Base-by-base conservation (phyloP, 2,329 filamentous ascomycete species). In the Drechslerella dactyloides region DNA sequence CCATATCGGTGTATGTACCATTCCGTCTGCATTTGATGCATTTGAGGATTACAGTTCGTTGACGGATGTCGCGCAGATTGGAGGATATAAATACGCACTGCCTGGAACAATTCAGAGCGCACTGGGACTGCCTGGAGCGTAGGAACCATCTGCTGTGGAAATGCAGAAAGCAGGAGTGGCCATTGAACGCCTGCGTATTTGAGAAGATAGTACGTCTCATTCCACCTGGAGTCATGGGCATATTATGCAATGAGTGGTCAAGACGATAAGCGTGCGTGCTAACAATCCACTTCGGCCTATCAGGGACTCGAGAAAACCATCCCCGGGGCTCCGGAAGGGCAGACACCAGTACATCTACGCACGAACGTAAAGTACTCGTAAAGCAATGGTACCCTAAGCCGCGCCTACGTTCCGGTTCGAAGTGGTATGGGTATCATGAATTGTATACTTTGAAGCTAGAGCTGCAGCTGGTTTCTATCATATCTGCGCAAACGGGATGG, bases 101-200 rank as follows among this genome's bases (percentile, higher is more conserved):
- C 82, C 83, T 99, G 64, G 85, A 89, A 74, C 86, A 96, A 81
- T 99, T 99, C 85, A 89, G 91, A 77, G 86, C 86, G 78, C 94
- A 99, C 83, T 99, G 93, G 92, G 85, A 91, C 78, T 99, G 94
- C 79, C 85, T 99, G 68, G 94, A 99, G 79, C 89, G 96, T 83
- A 93, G 96, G 84, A 99, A 99, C 84, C 94, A 99, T 79, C 91
- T 96, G 82, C 83, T 97, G 70, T 99, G 91, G 90, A 91, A 97
- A 79, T 99, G 94, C 84, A 87, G 94, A 77, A 88, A 87, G 78
- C 84, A 86, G 74, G 94, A 99, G 84, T 89, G 91, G 86, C 88
- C 88, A 79, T 83, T 99, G 78, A 99, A 97, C 85, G 89, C 89
- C 82, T 99, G 94, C 81, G 93, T 97, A 54, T 97, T 90, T 79